Conservation (phyloP, 1,139 yeast genomes). For the Candida sp. region DNA sequence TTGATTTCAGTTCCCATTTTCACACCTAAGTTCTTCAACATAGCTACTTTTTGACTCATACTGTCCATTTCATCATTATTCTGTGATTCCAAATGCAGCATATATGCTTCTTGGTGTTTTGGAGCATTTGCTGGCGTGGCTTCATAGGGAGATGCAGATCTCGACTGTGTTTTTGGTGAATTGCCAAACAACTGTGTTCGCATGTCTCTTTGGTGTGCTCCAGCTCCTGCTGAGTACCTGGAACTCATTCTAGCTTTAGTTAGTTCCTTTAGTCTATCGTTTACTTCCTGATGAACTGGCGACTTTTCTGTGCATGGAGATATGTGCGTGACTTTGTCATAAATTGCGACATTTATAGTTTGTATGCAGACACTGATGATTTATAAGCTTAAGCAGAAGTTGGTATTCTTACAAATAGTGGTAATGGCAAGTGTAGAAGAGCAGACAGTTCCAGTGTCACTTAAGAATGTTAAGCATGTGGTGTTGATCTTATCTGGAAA, state of each 20-base stretch:
- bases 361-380: background rate
- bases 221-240: conserved; percentile 32
- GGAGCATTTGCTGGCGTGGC: conserved; percentile 27
- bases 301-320: too few relatives aligned
- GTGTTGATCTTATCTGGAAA: conserved; percentile 44
- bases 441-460: conserved; percentile 48
- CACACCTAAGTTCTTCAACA: conserved; percentile 67
- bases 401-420: too few relatives aligned
- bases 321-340: too few relatives aligned
- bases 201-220: conserved; percentile 44
- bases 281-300: too few relatives aligned
- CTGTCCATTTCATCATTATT: conserved; percentile 72
- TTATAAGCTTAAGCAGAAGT: background rate
- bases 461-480: conserved; percentile 66
- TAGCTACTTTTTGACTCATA: conserved; percentile 67
- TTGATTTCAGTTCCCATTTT: conserved; percentile 86
- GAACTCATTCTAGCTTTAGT: conserved; percentile 19
- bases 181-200: conserved; percentile 44
- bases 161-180: conserved; percentile 28
- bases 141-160: conserved; percentile 54
- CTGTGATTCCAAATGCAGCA: conserved; percentile 78
- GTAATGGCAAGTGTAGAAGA: conserved; percentile 1
- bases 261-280: too few relatives aligned
- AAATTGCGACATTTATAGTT: background rate
- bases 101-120: conserved; percentile 52